These are phyloP conservation scores for Nicotiana undulata DNA, from an alignment of 257 asterid species.

Conservation along the genomic window DNA sequence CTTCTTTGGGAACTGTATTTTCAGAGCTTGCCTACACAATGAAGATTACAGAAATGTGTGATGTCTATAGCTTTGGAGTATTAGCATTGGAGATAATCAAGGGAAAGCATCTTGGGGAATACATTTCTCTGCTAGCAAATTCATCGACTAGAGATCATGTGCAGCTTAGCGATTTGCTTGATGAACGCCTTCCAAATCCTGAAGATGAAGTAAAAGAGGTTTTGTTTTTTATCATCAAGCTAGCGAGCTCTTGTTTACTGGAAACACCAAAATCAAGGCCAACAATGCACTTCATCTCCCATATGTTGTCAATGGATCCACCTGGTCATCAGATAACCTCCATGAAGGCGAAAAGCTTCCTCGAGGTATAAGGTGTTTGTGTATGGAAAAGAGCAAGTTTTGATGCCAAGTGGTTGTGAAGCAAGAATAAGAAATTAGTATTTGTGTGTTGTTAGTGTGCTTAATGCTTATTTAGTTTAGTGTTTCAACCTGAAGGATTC, in stretches of 20 bases:
- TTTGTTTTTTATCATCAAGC: not conserved
- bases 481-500: no score
- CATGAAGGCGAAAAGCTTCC: not conserved
- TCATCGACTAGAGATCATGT: not conserved
- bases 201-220: not conserved
- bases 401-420: not conserved
- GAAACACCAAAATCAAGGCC: slow-evolving; percentile 4
- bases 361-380: not conserved
- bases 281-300: not conserved
- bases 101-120: slow-evolving; percentile 10
- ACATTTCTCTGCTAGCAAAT: not conserved
- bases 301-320: not conserved
- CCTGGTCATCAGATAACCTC: not conserved
- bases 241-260: not conserved
- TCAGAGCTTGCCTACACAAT: slow-evolving; percentile 13
- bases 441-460: not conserved
- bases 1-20: not conserved
- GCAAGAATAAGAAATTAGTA: not conserved
- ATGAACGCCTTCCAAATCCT: not conserved
- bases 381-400: not conserved
- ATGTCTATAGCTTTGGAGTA: slow-evolving; percentile 17
- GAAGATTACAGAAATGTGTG: slow-evolving; percentile 13
- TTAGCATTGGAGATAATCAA: slow-evolving; percentile 11
- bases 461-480: not conserved
- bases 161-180: not conserved